Evolutionary conservation across 2,329 filamentous ascomycete species (phyloP).

Genomic region (Alternaria sp.): DNA sequence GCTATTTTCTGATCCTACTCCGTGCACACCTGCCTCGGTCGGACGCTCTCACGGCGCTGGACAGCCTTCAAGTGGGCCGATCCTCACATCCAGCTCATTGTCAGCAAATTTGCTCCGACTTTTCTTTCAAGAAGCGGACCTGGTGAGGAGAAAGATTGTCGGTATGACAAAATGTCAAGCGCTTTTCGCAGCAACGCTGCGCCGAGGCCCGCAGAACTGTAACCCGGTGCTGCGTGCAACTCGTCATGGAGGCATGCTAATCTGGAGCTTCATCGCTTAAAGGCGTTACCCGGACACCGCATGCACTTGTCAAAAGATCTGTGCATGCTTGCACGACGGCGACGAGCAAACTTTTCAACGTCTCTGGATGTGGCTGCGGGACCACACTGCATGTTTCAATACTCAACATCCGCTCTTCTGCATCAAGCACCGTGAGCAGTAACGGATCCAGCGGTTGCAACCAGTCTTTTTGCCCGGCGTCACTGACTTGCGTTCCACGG

Average conservation of each 20-base stretch:
- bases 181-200: slow-evolving; percentile 21
- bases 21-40: slow-evolving; percentile 29
- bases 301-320: slow-evolving; percentile 33
- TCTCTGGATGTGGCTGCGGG: slow-evolving; percentile 28
- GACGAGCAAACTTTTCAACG: slow-evolving; percentile 41
- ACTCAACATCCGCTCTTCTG: slow-evolving; percentile 19
- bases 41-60: slow-evolving; percentile 18
- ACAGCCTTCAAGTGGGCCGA: slow-evolving; percentile 30
- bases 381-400: slow-evolving; percentile 37
- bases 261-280: slow-evolving; percentile 30
- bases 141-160: slow-evolving; percentile 10
- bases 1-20: slow-evolving; percentile 35
- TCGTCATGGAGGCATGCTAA: slow-evolving; percentile 24
- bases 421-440: slow-evolving; percentile 14
- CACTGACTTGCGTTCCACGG: slow-evolving; percentile 22
- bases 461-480: slow-evolving; percentile 16
- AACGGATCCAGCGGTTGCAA: slow-evolving; percentile 7
- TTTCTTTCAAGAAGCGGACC: slow-evolving; percentile 29
- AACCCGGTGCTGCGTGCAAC: slow-evolving; percentile 22
- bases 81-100: slow-evolving; percentile 19
- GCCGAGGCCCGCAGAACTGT: slow-evolving; percentile 17
- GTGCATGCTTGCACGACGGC: slow-evolving; percentile 30
- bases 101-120: slow-evolving; percentile 33
- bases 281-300: slow-evolving; percentile 31
- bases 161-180: slow-evolving; percentile 29